Evolutionary conservation across 2,329 filamentous ascomycete species (phyloP), one percentile per base, ranked within the genome.

Genomic region (Scopulariopsis brevicaulis): DNA sequence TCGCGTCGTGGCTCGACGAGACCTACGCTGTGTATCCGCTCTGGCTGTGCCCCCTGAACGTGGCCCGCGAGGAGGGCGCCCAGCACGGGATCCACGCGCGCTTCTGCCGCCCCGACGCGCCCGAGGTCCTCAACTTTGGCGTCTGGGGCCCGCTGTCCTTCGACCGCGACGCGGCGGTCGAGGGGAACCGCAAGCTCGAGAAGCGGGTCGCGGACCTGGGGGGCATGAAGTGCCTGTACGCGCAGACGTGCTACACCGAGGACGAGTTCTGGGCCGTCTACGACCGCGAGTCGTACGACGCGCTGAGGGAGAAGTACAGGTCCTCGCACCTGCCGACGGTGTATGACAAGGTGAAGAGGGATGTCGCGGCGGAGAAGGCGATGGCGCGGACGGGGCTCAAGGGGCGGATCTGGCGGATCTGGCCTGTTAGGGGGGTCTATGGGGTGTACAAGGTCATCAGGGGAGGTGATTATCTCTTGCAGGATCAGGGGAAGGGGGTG

Each of bases 201-300:
- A 70, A 73, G 10, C 81, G 79, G 58, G 74, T 87, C 0, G 74
- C 76, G 10, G 77, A 80, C 28, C 73, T 85, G 7, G 75, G 79
- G 2, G 86, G 86, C 6, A 84, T 82, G 73, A 88, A 88, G 69
- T 87, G 83, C 74, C 70, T 89, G 1, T 89, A 89, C 61, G 84
- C 84, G 1, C 84, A 88, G 59, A 81, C 83, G 0, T 88, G 84
- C 68, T 87, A 87, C 67, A 80, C 77, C 3, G 80, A 86, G 65
- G 76, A 80, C 0, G 85, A 89, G 62, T 89, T 89, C 66, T 88
- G 85, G 85, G 67, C 72, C 11, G 75, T 81, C 57, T 89, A 87
- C 60, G 79, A 86, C 65, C 73, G 75, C 43, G 63, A 71, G 8
- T 80, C 80, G 65, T 87, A 89, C 61, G 79, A 86, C 52, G 67